Evolutionary conservation across 164 flowering plant genomes (phyloP).

Genomic region (Vitis rotundifolia): DNA sequence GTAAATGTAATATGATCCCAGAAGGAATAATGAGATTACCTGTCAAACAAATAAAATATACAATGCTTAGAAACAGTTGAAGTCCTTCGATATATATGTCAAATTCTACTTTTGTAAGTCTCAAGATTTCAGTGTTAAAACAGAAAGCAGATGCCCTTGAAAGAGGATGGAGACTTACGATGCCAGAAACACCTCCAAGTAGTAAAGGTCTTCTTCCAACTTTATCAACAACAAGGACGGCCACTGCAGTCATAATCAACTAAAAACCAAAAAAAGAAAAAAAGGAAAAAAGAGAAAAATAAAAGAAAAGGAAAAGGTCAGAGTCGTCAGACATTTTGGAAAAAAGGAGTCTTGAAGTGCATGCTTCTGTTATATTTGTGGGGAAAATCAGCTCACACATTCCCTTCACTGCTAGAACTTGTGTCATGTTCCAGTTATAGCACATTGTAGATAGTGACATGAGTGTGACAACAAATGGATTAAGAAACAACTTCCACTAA

Average conservation of each 20-base stretch:
- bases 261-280: conserved; percentile 11
- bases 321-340: too few species aligned
- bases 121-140: not conserved
- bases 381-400: too few species aligned
- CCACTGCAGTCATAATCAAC: conserved; percentile 87
- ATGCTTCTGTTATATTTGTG: too few species aligned
- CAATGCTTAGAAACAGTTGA: not conserved
- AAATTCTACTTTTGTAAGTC: not conserved
- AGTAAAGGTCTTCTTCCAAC: conserved; percentile 95
- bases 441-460: too few species aligned
- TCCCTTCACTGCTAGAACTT: too few species aligned
- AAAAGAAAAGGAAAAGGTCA: not conserved
- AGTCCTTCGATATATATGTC: too few species aligned
- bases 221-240: conserved; percentile 85
- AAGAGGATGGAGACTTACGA: conserved; percentile 49
- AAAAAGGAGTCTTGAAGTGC: too few species aligned
- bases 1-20: conserved; percentile 87
- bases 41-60: conserved; percentile 30
- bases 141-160: not conserved
- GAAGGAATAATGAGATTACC: conserved; percentile 77
- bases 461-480: too few species aligned
- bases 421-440: too few species aligned
- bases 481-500: too few species aligned
- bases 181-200: conserved; percentile 90
- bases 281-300: not conserved